Evolutionary conservation across 2,329 filamentous ascomycete genomes (phyloP).

Genomic region (Penicillium sp.): DNA sequence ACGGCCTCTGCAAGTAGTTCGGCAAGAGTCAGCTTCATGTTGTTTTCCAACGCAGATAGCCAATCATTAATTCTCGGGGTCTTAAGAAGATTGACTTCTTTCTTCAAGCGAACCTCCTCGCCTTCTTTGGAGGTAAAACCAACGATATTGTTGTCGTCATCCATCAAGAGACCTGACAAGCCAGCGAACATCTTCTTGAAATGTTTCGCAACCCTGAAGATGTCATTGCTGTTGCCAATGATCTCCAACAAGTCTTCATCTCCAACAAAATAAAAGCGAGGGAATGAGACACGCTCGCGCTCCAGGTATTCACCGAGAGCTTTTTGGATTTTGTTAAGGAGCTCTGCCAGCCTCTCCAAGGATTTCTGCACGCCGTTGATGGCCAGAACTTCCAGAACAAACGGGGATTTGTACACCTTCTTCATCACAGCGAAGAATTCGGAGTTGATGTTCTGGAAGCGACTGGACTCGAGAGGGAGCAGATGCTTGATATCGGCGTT

Average conservation of each 20-base stretch:
- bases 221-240: slow-evolving; percentile 99
- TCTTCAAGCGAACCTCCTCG: slow-evolving; percentile 84
- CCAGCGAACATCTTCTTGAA: slow-evolving; percentile 99
- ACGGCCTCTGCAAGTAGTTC: slow-evolving; percentile 88
- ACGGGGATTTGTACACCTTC: slow-evolving; percentile 96
- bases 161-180: slow-evolving; percentile 85
- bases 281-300: slow-evolving; percentile 95
- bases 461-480: slow-evolving; percentile 90
- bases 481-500: slow-evolving; percentile 99
- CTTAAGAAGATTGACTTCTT: slow-evolving; percentile 88
- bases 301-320: slow-evolving; percentile 98
- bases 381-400: slow-evolving; percentile 91
- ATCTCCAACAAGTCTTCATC: slow-evolving; percentile 98
- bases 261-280: slow-evolving; percentile 98
- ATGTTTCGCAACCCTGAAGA: slow-evolving; percentile 93
- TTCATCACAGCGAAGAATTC: slow-evolving; percentile 99
- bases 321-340: slow-evolving; percentile 99
- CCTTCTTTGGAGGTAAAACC: slow-evolving; percentile 96
- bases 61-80: slow-evolving; percentile 98
- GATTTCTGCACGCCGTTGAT: slow-evolving; percentile 97
- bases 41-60: slow-evolving; percentile 88
- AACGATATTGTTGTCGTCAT: slow-evolving; percentile 85
- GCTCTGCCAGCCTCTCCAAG: slow-evolving; percentile 90
- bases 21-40: slow-evolving; percentile 92
- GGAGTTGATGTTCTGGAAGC: slow-evolving; percentile 99